Evolutionary conservation across 2,329 filamentous ascomycete species (phyloP).

Genomic region (Phoma sp.): DNA sequence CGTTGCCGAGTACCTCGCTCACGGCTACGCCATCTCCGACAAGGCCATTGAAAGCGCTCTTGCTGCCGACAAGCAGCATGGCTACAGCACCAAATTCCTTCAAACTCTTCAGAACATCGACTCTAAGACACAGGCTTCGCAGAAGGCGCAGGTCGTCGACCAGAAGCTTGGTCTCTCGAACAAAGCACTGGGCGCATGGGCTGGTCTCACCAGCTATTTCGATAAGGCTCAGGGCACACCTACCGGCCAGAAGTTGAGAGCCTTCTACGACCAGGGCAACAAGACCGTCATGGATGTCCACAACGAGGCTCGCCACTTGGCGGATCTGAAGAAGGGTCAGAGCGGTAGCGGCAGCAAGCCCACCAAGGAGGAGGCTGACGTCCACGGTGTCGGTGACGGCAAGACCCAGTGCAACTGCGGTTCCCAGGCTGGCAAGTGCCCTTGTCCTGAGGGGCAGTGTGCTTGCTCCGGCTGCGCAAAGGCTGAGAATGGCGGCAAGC

Average conservation of each 20-base stretch:
- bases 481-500: slow-evolving; percentile 30
- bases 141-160: slow-evolving; percentile 85
- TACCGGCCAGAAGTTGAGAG: slow-evolving; percentile 84
- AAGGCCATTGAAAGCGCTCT: slow-evolving; percentile 82
- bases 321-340: slow-evolving; percentile 75
- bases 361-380: slow-evolving; percentile 46
- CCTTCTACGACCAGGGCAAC: slow-evolving; percentile 84
- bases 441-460: slow-evolving; percentile 56
- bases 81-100: slow-evolving; percentile 82
- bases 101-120: slow-evolving; percentile 79
- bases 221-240: slow-evolving; percentile 89
- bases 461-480: slow-evolving; percentile 57
- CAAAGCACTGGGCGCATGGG: slow-evolving; percentile 72
- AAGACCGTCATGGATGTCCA: slow-evolving; percentile 96
- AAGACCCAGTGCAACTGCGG: slow-evolving; percentile 59
- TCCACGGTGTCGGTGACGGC: slow-evolving; percentile 51
- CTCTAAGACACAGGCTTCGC: slow-evolving; percentile 83
- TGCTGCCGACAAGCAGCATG: slow-evolving; percentile 87
- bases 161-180: slow-evolving; percentile 81
- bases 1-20: slow-evolving; percentile 93
- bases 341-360: slow-evolving; percentile 22
- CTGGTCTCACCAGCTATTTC: slow-evolving; percentile 84
- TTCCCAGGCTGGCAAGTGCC: slow-evolving; percentile 52
- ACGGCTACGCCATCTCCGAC: slow-evolving; percentile 86
- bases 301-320: slow-evolving; percentile 84